Evolutionary conservation across 768 basidiomycete species (phyloP), one percentile per base, ranked within the genome.

Genomic region (Boletus rufocinnamomeus): DNA sequence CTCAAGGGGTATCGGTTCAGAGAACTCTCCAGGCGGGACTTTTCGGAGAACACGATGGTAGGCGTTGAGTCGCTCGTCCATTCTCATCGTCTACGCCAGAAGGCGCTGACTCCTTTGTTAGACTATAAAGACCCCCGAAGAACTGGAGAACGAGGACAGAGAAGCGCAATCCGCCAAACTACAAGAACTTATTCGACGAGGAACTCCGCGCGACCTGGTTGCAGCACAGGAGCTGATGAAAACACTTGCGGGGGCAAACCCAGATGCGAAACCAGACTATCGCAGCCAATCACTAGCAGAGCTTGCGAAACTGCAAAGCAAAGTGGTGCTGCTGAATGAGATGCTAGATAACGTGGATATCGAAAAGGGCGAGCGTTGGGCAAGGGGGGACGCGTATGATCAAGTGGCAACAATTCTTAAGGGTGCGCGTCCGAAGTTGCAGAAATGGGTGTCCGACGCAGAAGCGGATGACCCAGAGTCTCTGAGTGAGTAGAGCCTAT

Each of bases 221-320:
- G 93, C 90, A 6, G 97, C 97, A 14, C 95, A 99, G 69, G 95
- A 99, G 68, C 80, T 99, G 35, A 98, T 99, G 95, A 98, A 98
- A 72, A 76, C 86, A 0, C 81, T 99, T 47, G 90, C 96, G 6
- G 96, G 97, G 30, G 96, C 95, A 3, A 91, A 98, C 67, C 97
- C 96, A 0, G 93, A 96, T 21, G 84, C 92, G 44, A 93, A 94
- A 70, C 93, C 93, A 0, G 95, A 98, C 71, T 98, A 99, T 73
- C 88, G 91, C 17, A 81, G 87, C 11, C 95, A 98, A 67, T 89
- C 95, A 0, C 76, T 95, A 37, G 86, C 84, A 2, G 97, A 98
- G 64, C 85, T 98, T 34, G 93, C 91, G 67, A 96, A 96, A 71
- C 81, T 99, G 19, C 95, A 98, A 75, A 87, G 88, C 70, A 95